Evolutionary conservation across 2,329 filamentous ascomycete genomes (phyloP).

Genomic region (Trichophyton schoenleinii): DNA sequence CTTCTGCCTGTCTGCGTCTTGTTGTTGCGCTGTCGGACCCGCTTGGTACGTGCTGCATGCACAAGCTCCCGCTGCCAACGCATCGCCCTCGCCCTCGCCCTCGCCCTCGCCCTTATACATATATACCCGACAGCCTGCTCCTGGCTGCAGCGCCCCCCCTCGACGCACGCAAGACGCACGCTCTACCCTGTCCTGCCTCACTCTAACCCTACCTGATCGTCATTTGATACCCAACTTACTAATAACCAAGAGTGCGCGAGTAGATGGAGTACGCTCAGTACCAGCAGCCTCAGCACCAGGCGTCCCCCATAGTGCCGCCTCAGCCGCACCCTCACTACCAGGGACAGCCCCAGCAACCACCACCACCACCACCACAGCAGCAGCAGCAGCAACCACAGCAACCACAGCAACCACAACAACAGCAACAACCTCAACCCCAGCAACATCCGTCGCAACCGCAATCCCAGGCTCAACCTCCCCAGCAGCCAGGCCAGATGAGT

Average conservation of each 20-base stretch:
- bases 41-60: neutral
- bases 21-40: neutral
- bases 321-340: constrained; percentile 59
- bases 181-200: too few relatives aligned
- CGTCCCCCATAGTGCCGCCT: constrained; percentile 67
- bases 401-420: constrained; percentile 45
- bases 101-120: too few relatives aligned
- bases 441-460: constrained; percentile 45
- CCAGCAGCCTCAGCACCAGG: constrained; percentile 43
- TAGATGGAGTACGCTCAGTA: constrained; percentile 1
- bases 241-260: neutral
- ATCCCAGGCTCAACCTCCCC: constrained; percentile 45
- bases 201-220: neutral
- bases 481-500: constrained; percentile 56
- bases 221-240: neutral
- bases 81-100: constrained; percentile 4
- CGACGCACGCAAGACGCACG: too few relatives aligned
- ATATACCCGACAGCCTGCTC: too few relatives aligned
- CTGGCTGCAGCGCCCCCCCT: too few relatives aligned
- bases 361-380: constrained; percentile 44
- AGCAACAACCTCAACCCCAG: constrained; percentile 48
- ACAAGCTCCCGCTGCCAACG: constrained; percentile 11
- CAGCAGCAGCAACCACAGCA: constrained; percentile 47
- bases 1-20: neutral
- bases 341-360: constrained; percentile 46